Base-by-base conservation (phyloP, 129 eudicot species). In the Saposhnikovia divaricata region DNA sequence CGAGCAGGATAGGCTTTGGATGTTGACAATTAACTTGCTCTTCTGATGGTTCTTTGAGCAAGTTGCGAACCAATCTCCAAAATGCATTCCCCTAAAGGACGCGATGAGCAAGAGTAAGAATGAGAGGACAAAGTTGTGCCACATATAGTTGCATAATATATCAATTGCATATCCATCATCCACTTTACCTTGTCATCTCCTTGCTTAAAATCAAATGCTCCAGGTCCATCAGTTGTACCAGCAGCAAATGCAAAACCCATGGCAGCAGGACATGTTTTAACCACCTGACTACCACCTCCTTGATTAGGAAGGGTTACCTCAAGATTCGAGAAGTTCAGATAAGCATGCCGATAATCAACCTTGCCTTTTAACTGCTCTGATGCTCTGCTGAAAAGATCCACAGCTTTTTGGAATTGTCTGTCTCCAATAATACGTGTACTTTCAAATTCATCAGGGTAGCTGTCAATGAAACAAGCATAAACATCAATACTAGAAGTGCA, bases 161-260 rank as follows among this genome's bases (percentile, higher is more conserved):
- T 48, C 80, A 42, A 81, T 19, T 74, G n/a, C 38, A 46, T 53
- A 43, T 27, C 47, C 79, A 48, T 31, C 21, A 34, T 75, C 31
- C 53, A 66, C 34, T 75, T 84, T 82, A 92, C 98, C 85, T 87
- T 53, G 85, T 82, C 82, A 85, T 96, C 99, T 78, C 99, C 99
- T 86, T 96, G 99, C 84, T 77, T 90, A 77, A 96, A 96, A 80
- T 96, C 99, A 87, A 96, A 96, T 63, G 99, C 99, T 72, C 99
- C 99, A 10, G 99, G 99, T 51, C 99, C 99, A 84, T 96, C 99
- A 27, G 99, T 96, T 45, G 99, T 96, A 82, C 99, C 99, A 70
- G 99, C 99, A 69, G 98, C 99, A 90, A 96, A 96, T 65, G 91
- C 99, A 83, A 96, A 96, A 27, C 99, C 99, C 99, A 96, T 89